These are phyloP conservation scores for Cordyceps farinosa DNA, from an alignment of 2,329 filamentous ascomycete species.

Conservation along the genomic window DNA sequence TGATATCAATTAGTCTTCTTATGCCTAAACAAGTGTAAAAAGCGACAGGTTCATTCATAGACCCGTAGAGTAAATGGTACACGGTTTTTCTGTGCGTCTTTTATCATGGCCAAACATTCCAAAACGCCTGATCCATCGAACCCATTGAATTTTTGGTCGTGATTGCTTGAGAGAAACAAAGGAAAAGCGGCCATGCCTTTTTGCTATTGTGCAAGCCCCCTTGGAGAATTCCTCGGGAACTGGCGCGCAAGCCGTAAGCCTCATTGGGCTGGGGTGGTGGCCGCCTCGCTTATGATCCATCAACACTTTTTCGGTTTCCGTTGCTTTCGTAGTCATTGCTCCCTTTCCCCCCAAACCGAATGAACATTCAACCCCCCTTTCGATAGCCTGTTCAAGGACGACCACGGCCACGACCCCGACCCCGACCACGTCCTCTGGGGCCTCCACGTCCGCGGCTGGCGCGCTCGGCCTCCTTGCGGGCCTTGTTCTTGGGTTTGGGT, in stretches of 20 bases:
- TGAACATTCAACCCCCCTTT: background rate
- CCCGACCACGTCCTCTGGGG: constrained; percentile 51
- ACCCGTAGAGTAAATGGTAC: constrained; percentile 7
- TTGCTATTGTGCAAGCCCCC: constrained; percentile 1
- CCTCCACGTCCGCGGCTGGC: constrained; percentile 50
- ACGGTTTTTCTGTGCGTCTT: constrained; percentile 9
- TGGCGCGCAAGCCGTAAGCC: background rate
- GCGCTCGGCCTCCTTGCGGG: constrained; percentile 79
- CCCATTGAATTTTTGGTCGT: constrained; percentile 9
- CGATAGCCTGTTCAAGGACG: constrained; percentile 22
- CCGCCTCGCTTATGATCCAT: background rate
- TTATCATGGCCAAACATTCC: constrained; percentile 17
- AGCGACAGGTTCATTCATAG: background rate
- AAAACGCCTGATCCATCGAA: constrained; percentile 16
- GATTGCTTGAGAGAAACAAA: constrained; percentile 1
- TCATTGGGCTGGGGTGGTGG: background rate
- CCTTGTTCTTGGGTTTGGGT: constrained; percentile 99
- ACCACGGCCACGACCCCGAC: constrained; percentile 41
- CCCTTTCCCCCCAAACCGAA: background rate
- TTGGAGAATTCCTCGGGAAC: background rate
- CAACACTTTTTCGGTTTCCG: background rate
- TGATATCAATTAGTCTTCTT: background rate
- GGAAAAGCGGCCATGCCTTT: background rate
- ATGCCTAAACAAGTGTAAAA: background rate
- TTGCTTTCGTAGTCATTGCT: background rate